Percentiles rank a stretch among this genome's conserved stretches.
Evolutionary conservation across 768 basidiomycete genomes (phyloP).

Genomic region (Suillus variegatus): DNA sequence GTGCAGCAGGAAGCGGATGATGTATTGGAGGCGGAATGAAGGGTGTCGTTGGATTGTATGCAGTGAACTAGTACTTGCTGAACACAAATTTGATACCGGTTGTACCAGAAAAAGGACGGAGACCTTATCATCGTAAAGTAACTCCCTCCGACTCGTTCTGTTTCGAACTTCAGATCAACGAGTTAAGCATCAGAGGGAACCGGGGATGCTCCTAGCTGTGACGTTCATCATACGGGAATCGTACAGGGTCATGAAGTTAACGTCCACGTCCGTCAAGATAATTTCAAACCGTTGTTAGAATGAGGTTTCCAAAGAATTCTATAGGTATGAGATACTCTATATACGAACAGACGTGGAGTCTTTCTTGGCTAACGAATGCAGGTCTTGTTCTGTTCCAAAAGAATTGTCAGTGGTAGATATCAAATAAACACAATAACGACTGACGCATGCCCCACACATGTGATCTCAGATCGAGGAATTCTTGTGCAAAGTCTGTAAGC

Average conservation of each 20-base stretch:
- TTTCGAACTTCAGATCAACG: slow-evolving; percentile 41
- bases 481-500: slow-evolving; percentile 35
- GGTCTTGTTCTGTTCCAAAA: slow-evolving; percentile 65
- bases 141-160: slow-evolving; percentile 39
- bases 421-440: slow-evolving; percentile 31
- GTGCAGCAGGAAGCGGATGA: slow-evolving; percentile 10
- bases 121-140: slow-evolving; percentile 34
- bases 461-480: slow-evolving; percentile 77
- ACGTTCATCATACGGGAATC: background rate
- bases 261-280: background rate
- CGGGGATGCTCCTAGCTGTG: background rate
- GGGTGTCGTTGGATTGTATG: background rate
- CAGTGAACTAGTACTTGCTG: slow-evolving; percentile 33
- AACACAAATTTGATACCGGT: slow-evolving; percentile 18
- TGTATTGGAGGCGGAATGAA: slow-evolving; percentile 28
- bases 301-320: background rate
- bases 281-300: background rate
- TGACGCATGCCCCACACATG: slow-evolving; percentile 89
- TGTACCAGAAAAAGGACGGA: slow-evolving; percentile 29
- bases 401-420: slow-evolving; percentile 2
- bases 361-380: slow-evolving; percentile 73
- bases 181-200: slow-evolving; percentile 2
- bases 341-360: slow-evolving; percentile 62
- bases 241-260: background rate
- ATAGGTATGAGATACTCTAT: slow-evolving; percentile 24